These are phyloP conservation scores for Ascochyta rabiei DNA, from an alignment of 2,329 filamentous ascomycete genomes.

Conservation along the genomic window DNA sequence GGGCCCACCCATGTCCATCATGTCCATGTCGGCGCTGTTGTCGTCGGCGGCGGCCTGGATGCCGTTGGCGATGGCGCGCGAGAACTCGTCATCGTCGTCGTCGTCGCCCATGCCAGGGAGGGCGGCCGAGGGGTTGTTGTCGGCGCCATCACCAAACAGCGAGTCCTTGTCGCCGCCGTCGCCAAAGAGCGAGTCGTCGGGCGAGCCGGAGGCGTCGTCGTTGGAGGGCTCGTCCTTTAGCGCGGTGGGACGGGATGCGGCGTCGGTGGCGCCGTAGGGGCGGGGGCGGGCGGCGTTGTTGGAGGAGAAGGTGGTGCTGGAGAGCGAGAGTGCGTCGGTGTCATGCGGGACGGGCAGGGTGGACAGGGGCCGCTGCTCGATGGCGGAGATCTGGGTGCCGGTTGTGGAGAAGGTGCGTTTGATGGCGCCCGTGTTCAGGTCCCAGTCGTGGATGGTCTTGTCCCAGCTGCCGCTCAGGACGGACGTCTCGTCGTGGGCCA, in stretches of 20 bases:
- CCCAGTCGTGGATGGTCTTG: conserved; percentile 93
- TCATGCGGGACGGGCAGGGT: conserved; percentile 77
- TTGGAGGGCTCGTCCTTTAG: conserved; percentile 48
- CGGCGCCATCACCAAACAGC: conserved; percentile 78
- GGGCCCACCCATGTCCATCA: conserved; percentile 53
- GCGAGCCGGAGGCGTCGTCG: conserved; percentile 67
- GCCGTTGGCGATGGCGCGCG: conserved; percentile 69
- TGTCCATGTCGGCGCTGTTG: conserved; percentile 50
- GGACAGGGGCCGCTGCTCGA: conserved; percentile 82
- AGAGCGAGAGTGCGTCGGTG: conserved; percentile 59
- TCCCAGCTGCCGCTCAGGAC: conserved; percentile 96
- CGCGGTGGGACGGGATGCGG: conserved; percentile 37
- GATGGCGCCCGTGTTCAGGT: conserved; percentile 82
- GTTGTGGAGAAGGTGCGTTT: conserved; percentile 77
- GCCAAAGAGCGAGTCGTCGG: conserved; percentile 85
- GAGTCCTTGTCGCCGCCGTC: conserved; percentile 72
- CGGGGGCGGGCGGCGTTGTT: conserved; percentile 69
- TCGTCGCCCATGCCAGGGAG: conserved; percentile 75
- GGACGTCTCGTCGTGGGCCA: conserved; percentile 84
- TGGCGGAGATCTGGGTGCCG: conserved; percentile 82
- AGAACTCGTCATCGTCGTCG: conserved; percentile 68
- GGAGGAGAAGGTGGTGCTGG: conserved; percentile 74
- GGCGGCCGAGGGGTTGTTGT: conserved; percentile 51
- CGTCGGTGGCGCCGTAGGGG: conserved; percentile 57
- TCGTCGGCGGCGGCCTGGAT: conserved; percentile 55